Evolutionary conservation across 352 stramenopile species (phyloP).

Genomic region (Hyaloperonospora brassicae): DNA sequence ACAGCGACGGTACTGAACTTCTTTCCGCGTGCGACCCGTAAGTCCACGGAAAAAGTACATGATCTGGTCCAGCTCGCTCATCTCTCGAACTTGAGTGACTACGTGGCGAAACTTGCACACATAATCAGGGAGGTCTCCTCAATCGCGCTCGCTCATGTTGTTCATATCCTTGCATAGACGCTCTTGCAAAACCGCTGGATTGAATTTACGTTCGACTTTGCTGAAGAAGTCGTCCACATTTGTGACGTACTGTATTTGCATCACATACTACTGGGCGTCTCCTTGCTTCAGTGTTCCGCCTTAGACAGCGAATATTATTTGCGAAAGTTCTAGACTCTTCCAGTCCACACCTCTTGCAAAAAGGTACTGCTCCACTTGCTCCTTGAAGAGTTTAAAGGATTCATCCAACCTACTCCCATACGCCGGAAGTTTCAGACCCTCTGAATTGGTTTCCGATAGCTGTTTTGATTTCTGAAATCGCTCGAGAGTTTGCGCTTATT

Average conservation of each 20-base stretch:
- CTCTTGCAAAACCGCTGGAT: conserved; percentile 9
- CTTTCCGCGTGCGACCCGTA: neutral
- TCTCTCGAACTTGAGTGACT: conserved; percentile 5
- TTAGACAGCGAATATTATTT: no score
- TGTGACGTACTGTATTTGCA: conserved; percentile 8
- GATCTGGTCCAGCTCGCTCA: conserved; percentile 9
- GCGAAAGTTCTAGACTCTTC: conserved; percentile 5
- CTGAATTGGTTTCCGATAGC: conserved; percentile 1
- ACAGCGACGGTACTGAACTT: neutral
- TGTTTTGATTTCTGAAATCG: neutral
- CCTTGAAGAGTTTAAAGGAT: conserved; percentile 3
- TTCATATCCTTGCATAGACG: conserved; percentile 4
- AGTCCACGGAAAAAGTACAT: conserved; percentile 5
- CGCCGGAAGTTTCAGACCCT: neutral
- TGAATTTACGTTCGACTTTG: conserved; percentile 8
- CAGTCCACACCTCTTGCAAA: conserved; percentile 10
- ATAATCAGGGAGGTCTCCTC: conserved; percentile 6
- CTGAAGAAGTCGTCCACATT: conserved; percentile 13
- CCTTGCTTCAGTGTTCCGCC: conserved; percentile 10
- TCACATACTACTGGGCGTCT: conserved; percentile 11
- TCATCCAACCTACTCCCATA: conserved; percentile 2
- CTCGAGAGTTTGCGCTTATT: neutral
- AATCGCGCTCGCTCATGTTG: conserved; percentile 6
- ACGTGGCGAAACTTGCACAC: conserved; percentile 6
- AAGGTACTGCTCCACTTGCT: conserved; percentile 12